Conservation (phyloP, 225 moss, liverwort and hornwort genomes). For the Rhytidiadelphus loreus region DNA sequence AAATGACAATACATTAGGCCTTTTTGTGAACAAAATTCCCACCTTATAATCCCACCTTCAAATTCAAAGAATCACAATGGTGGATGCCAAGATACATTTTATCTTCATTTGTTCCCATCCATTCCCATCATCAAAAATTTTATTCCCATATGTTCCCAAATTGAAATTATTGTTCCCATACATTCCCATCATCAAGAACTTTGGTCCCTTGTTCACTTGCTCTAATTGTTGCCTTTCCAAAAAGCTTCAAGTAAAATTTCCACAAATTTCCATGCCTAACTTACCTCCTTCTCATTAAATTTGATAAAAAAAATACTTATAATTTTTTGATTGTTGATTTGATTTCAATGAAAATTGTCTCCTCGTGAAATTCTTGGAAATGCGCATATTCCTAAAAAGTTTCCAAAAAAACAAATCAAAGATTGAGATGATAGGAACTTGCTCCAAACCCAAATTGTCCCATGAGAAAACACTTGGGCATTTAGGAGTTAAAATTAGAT, state of each 20-base stretch:
- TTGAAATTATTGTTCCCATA: neutral
- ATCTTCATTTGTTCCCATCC: neutral
- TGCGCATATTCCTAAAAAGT: rapidly evolving
- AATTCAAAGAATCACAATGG: neutral
- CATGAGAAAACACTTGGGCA: rapidly evolving
- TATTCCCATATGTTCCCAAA: rapidly evolving
- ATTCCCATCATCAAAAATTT: rapidly evolving
- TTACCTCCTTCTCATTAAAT: rapidly evolving
- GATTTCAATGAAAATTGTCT: rapidly evolving
- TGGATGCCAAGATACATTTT: neutral
- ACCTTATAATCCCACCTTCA: neutral
- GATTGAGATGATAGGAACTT: neutral
- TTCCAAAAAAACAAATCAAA: too few relatives aligned
- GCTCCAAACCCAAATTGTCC: too few relatives aligned
- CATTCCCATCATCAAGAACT: neutral
- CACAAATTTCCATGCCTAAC: neutral
- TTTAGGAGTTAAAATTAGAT: too few relatives aligned
- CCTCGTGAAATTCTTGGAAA: rapidly evolving
- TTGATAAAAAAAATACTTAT: too few relatives aligned
- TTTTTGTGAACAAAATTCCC: neutral
- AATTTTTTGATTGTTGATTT: rapidly evolving
- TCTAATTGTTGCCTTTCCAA: rapidly evolving
- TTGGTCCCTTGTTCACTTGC: neutral
- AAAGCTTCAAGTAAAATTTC: too few relatives aligned
- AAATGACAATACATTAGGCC: neutral